Base-by-base conservation (phyloP, 2,329 filamentous ascomycete species). In the Colletotrichum viniferum region DNA sequence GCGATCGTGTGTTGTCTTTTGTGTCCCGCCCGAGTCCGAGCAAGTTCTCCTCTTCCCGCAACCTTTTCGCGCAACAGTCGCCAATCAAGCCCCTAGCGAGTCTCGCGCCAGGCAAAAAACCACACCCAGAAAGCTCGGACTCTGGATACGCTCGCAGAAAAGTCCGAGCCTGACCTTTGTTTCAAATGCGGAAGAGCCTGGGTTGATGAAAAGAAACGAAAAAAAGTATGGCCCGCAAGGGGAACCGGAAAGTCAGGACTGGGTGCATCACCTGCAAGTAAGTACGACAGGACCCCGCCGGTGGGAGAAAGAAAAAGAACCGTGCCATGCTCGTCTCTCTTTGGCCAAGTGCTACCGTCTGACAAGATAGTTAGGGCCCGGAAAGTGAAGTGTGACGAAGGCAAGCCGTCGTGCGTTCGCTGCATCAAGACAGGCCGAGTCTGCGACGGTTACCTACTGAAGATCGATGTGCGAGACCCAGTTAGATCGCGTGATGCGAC, bases 381-480 rank as follows among this genome's bases (percentile, higher is more conserved):
- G 66, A 88, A 89, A 72, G 86, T 91, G 68, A 91, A 91, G 80
- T 91, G 89, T 79, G 89, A 90, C 76, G 89, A 91, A 81, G 82
- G 81, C 21, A 90, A 88, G 71, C 90, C 90, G 2, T 82, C 81
- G 43, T 92, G 90, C 78, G 81, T 86, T 48, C 87, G 88, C 67
- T 92, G 90, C 78, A 85, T 85, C 34, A 88, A 86, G 70, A 91
- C 90, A 3, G 89, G 90, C 16, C 86, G 90, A 64, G 87, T 85
- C 78, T 92, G 90, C 78, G 90, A 92, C 78, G 90, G 90, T 71
- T 91, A 92, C 74, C 80, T 65, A 9, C 77, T 81, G 73, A 60
- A 64, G 13, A 66, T 60, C 43, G 77, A 77, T 24, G 26, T 58
- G 73, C 82, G 18, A 10, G 55, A 28, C 55, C 26, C 43, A 13